These are phyloP conservation scores for Silybum marianum DNA, from an alignment of 129 eudicot genomes.

Conservation along the genomic window DNA sequence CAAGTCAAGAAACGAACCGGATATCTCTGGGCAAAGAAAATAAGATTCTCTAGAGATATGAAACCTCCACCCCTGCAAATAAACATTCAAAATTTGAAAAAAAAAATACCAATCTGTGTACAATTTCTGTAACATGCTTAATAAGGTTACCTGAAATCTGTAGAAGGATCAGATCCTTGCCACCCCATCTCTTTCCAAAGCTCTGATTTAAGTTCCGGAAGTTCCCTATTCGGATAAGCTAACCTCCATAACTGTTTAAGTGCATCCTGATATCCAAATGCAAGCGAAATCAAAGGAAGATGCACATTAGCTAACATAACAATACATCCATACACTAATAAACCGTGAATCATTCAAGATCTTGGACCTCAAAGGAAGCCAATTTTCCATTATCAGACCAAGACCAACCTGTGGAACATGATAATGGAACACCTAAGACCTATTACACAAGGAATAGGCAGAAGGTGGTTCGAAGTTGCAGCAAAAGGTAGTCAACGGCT, in stretches of 20 bases:
- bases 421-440: neutral
- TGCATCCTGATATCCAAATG: slow-evolving; percentile 67
- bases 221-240: slow-evolving; percentile 80
- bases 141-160: slow-evolving; percentile 78
- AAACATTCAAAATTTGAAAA: slow-evolving; percentile 17
- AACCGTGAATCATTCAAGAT: neutral
- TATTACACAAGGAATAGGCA: neutral
- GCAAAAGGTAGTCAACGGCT: too few species aligned
- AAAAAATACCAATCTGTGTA: slow-evolving; percentile 13
- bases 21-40: slow-evolving; percentile 77
- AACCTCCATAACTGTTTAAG: slow-evolving; percentile 79
- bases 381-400: neutral
- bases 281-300: neutral
- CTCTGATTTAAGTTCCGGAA: slow-evolving; percentile 91
- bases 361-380: neutral
- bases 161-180: slow-evolving; percentile 98
- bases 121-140: neutral
- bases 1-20: slow-evolving; percentile 59
- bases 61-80: slow-evolving; percentile 93
- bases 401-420: neutral
- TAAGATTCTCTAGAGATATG: slow-evolving; percentile 88
- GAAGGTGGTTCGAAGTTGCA: neutral
- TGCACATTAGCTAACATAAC: neutral
- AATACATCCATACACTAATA: neutral
- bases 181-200: slow-evolving; percentile 99